phyloP scores from a whole-genome alignment of 2,329 filamentous ascomycete genomes.

The Alternaria gaisen region DNA sequence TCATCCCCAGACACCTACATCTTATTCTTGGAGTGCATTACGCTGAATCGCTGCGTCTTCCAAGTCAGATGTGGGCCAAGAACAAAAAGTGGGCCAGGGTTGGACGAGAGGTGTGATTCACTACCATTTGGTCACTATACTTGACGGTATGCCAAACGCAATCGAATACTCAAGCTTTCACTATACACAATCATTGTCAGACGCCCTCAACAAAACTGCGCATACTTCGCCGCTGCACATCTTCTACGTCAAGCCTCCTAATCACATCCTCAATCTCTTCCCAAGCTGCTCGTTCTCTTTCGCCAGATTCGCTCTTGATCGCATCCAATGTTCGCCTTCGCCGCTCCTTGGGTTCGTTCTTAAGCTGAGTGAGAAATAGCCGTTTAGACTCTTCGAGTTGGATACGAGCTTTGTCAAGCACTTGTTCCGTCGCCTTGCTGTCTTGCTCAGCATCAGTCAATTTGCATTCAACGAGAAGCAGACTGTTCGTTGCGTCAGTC shows the following conservation, averaged over 20 bases:
- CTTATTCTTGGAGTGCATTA: neutral
- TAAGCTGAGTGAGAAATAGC: no score
- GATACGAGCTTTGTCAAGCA: no score
- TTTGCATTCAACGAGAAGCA: no score
- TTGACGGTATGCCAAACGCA: neutral
- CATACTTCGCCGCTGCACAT: neutral
- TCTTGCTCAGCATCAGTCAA: no score
- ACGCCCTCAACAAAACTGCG: neutral
- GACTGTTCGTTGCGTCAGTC: neutral
- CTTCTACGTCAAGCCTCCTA: neutral
- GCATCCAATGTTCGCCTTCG: no score
- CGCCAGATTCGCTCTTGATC: no score
- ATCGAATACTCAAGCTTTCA: neutral
- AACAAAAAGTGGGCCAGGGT: neutral
- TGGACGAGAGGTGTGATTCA: neutral
- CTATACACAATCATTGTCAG: neutral
- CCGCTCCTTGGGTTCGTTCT: no score
- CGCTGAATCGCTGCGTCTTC: neutral
- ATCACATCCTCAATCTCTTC: constrained; percentile 1
- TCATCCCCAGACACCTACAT: neutral
- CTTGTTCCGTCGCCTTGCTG: no score
- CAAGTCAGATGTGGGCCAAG: neutral
- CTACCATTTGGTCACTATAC: neutral
- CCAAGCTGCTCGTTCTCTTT: neutral
- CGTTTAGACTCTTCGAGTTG: no score